phyloP scores from a whole-genome alignment of 345 rosid genomes.

The Turnera subulata region DNA sequence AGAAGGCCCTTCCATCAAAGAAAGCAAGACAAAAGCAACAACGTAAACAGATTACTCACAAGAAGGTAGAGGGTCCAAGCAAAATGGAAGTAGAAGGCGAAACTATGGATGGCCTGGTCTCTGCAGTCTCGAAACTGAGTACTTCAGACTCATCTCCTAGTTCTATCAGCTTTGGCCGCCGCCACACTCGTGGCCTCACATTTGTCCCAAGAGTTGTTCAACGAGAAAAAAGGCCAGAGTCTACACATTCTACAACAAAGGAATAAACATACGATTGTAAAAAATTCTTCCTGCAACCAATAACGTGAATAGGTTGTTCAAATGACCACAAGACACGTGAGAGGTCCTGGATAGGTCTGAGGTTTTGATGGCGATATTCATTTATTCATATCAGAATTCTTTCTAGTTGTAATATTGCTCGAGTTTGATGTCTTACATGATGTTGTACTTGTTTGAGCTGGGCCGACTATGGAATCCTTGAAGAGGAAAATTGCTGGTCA shows the following conservation, averaged over 20 bases:
- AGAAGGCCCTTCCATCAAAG: slow-evolving; percentile 66
- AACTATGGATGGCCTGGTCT: slow-evolving; percentile 61
- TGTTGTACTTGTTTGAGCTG: not conserved
- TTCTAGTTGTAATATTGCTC: no score
- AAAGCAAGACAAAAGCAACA: slow-evolving; percentile 70
- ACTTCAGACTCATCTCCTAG: slow-evolving; percentile 76
- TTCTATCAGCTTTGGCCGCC: slow-evolving; percentile 75
- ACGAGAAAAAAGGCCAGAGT: slow-evolving; percentile 35
- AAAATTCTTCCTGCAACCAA: not conserved
- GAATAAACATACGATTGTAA: slow-evolving; percentile 17
- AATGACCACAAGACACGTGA: no score
- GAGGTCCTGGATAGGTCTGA: no score
- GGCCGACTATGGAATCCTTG: not conserved
- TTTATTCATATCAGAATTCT: not conserved
- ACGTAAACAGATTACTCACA: slow-evolving; percentile 26
- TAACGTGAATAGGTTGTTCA: not conserved
- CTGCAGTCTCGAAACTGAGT: slow-evolving; percentile 71
- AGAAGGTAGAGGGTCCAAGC: slow-evolving; percentile 33
- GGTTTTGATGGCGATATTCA: not conserved
- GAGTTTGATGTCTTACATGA: no score
- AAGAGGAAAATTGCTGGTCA: not conserved
- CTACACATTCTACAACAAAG: slow-evolving; percentile 22
- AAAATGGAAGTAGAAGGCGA: slow-evolving; percentile 80
- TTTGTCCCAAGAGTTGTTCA: slow-evolving; percentile 70
- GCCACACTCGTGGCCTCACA: slow-evolving; percentile 63